phyloP scores from a whole-genome alignment of 2,329 filamentous ascomycete species.

The Monilinia fructigena region DNA sequence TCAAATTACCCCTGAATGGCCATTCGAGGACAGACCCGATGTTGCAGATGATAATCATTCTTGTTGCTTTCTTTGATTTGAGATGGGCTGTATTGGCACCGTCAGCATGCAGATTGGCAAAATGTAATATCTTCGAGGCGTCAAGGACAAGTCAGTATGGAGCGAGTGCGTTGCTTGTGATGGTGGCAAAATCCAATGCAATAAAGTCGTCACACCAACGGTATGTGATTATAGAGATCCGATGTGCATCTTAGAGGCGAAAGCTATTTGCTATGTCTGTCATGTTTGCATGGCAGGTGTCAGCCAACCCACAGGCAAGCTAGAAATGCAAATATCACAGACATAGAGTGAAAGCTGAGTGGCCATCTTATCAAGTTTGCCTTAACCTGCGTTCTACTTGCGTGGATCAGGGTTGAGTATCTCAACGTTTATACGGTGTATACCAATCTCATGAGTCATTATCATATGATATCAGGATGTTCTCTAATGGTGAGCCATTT shows the following conservation, averaged over 20 bases:
- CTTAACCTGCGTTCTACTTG: slow-evolving; percentile 18
- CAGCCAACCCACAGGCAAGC: slow-evolving; percentile 15
- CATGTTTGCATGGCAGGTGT: slow-evolving; percentile 19
- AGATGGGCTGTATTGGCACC: slow-evolving; percentile 9
- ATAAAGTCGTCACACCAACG: slow-evolving; percentile 18
- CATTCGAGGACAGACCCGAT: slow-evolving; percentile 21
- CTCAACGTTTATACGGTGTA: slow-evolving; percentile 9
- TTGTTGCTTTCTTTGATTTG: slow-evolving; percentile 4
- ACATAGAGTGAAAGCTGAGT: slow-evolving; percentile 16
- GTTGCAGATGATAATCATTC: slow-evolving; percentile 14
- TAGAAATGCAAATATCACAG: slow-evolving; percentile 13
- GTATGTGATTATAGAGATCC: slow-evolving; percentile 21
- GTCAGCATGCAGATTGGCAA: slow-evolving; percentile 16
- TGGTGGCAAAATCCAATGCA: slow-evolving; percentile 19
- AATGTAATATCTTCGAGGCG: slow-evolving; percentile 14
- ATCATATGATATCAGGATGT: slow-evolving; percentile 10
- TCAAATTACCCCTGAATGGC: slow-evolving; percentile 11
- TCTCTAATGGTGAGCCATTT: slow-evolving; percentile 11
- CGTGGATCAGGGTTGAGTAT: slow-evolving; percentile 11
- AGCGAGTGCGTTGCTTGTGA: slow-evolving; percentile 4
- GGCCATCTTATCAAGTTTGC: slow-evolving; percentile 17
- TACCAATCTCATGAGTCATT: slow-evolving; percentile 23
- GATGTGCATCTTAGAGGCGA: slow-evolving; percentile 19
- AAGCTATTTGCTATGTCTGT: slow-evolving; percentile 12
- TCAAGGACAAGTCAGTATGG: slow-evolving; percentile 3